These are phyloP conservation scores for Inonotus hispidus DNA, from an alignment of 1,284 basidiomycete species.

Conservation along the genomic window DNA sequence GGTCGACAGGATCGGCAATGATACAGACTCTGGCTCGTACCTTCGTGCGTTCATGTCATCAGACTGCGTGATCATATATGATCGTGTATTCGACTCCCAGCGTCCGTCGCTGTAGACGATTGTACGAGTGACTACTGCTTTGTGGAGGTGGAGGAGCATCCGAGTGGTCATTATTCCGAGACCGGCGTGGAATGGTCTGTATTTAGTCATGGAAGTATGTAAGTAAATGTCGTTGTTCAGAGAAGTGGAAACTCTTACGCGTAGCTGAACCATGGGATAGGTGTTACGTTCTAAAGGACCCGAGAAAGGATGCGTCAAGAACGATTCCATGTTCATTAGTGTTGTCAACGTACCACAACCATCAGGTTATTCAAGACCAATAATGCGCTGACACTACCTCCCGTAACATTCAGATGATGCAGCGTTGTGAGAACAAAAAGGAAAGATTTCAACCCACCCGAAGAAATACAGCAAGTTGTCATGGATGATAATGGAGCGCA, in stretches of 20 bases:
- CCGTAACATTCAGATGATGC: not conserved
- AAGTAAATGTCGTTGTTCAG: not conserved
- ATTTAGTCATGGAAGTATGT: not conserved
- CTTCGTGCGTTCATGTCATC: no score
- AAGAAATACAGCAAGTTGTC: conserved; percentile 40
- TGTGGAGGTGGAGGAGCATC: conserved; percentile 40
- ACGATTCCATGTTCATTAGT: not conserved
- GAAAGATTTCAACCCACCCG: conserved; percentile 23
- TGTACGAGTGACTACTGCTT: conserved; percentile 20
- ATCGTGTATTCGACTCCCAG: no score
- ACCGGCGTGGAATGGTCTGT: conserved; percentile 42
- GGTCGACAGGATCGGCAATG: no score
- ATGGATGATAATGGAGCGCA: conserved; percentile 31
- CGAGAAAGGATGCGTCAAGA: not conserved
- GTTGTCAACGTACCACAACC: conserved; percentile 33
- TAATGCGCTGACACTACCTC: conserved; percentile 28
- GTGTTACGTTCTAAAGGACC: conserved; percentile 22
- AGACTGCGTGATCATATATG: no score
- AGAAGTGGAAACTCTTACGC: conserved; percentile 26
- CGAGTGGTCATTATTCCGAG: conserved; percentile 41
- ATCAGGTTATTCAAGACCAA: conserved; percentile 40
- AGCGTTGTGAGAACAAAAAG: not conserved
- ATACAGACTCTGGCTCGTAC: no score
- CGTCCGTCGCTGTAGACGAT: not conserved
- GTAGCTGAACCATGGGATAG: conserved; percentile 45